Percentiles rank a stretch among this genome's conserved stretches.
Evolutionary conservation across 2,329 filamentous ascomycete species (phyloP).

Genomic region (Aspergillus sp.): DNA sequence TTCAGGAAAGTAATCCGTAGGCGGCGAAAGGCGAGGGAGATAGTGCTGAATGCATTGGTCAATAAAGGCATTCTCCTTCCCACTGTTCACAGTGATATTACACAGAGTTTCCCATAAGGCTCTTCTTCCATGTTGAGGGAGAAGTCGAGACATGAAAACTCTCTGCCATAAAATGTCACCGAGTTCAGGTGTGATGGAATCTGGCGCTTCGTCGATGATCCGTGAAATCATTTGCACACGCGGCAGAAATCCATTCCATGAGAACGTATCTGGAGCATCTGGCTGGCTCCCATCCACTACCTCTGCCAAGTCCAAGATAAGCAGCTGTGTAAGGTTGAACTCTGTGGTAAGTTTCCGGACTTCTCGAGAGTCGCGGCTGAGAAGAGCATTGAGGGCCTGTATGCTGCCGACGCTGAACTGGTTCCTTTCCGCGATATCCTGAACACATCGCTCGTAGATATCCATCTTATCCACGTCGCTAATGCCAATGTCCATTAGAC

Average conservation of each 20-base stretch:
- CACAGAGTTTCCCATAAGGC: constrained; percentile 72
- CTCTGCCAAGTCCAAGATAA: constrained; percentile 68
- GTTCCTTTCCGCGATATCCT: constrained; percentile 68
- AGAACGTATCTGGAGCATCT: constrained; percentile 44
- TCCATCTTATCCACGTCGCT: constrained; percentile 60
- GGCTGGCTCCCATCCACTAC: constrained; percentile 51
- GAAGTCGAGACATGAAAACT: constrained; percentile 68
- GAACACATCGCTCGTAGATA: constrained; percentile 69
- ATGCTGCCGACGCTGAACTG: constrained; percentile 73
- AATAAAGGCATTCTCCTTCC: constrained; percentile 45
- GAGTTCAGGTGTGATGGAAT: constrained; percentile 65
- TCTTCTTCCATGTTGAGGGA: constrained; percentile 65
- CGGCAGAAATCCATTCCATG: constrained; percentile 54
- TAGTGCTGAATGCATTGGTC: constrained; percentile 50
- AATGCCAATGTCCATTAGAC: constrained; percentile 63
- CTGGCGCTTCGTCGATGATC: constrained; percentile 65
- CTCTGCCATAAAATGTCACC: constrained; percentile 72
- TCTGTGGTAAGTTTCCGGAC: constrained; percentile 62
- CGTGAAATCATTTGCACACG: constrained; percentile 62
- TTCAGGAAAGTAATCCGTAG: constrained; percentile 41
- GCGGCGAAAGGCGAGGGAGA: constrained; percentile 43
- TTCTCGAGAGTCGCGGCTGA: constrained; percentile 53
- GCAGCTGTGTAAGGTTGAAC: constrained; percentile 64
- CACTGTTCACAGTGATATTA: constrained; percentile 33
- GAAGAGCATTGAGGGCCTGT: constrained; percentile 61